Percentiles rank a stretch among this genome's conserved stretches.
Conservation (phyloP, 306 rosid genomes). For the Glycyrrhiza uralensis region DNA sequence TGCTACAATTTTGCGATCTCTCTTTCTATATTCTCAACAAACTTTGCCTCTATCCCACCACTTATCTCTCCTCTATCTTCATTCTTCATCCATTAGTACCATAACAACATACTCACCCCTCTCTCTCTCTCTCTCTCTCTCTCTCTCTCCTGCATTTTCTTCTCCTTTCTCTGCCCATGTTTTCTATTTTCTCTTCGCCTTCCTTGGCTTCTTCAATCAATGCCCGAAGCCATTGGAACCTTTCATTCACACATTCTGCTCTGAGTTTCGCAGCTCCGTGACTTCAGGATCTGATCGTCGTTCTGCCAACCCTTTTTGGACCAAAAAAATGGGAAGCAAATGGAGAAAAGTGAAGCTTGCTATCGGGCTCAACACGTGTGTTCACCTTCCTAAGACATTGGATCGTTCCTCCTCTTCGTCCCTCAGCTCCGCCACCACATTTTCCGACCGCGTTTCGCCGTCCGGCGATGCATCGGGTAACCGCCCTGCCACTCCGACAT, state of each 20-base stretch:
- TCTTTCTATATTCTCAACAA: not conserved
- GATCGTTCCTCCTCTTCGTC: slow-evolving; percentile 50
- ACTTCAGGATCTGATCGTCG: slow-evolving; percentile 19
- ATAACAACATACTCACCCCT: not conserved
- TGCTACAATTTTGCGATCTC: not conserved
- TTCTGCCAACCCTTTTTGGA: not conserved
- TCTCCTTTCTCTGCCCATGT: not conserved
- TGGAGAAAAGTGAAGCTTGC: slow-evolving; percentile 87
- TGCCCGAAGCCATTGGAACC: not conserved
- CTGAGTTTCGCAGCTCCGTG: not conserved
- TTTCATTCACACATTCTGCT: not conserved
- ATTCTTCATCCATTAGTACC: not conserved
- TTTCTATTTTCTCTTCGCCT: not conserved
- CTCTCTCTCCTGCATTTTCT: not conserved
- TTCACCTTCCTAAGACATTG: slow-evolving; percentile 45
- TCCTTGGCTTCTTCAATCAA: not conserved
- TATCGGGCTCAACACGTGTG: slow-evolving; percentile 54
- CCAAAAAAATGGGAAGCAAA: slow-evolving; percentile 60
- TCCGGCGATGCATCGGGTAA: slow-evolving; percentile 28
- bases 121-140: not conserved
- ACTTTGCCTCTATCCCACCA: not conserved
- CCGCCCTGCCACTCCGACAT: slow-evolving; percentile 50
- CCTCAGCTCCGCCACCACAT: slow-evolving; percentile 7
- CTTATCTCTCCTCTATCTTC: not conserved
- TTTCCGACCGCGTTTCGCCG: slow-evolving; percentile 39